These are phyloP conservation scores for Clonostachys rhizophaga DNA, from an alignment of 2,329 filamentous ascomycete species.

Conservation along the genomic window DNA sequence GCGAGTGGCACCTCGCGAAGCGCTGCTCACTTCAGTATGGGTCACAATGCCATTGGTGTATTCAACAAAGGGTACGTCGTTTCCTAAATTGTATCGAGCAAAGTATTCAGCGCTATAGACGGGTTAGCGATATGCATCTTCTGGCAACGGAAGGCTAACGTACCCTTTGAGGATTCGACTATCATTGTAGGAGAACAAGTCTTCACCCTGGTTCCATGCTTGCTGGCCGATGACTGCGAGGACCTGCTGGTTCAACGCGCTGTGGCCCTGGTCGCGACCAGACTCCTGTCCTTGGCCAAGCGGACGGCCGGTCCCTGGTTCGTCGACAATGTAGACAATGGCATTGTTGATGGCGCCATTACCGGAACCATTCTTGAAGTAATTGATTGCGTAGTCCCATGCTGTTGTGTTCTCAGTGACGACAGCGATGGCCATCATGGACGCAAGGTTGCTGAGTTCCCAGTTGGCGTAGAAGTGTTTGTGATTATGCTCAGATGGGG, in stretches of 20 bases:
- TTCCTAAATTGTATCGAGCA: slow-evolving; percentile 33
- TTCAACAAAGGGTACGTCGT: slow-evolving; percentile 32
- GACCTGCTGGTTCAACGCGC: slow-evolving; percentile 30
- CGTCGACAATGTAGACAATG: slow-evolving; percentile 19
- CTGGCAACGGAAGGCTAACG: background rate
- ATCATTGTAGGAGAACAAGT: slow-evolving; percentile 20
- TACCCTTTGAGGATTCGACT: slow-evolving; percentile 28
- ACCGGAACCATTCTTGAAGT: slow-evolving; percentile 29
- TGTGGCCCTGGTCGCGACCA: slow-evolving; percentile 35
- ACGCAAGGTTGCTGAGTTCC: slow-evolving; percentile 37
- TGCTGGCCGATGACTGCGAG: slow-evolving; percentile 32
- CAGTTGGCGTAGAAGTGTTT: slow-evolving; percentile 36
- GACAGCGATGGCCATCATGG: slow-evolving; percentile 32
- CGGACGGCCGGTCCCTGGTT: slow-evolving; percentile 16
- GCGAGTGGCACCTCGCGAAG: slow-evolving; percentile 21
- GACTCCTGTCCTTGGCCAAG: slow-evolving; percentile 10
- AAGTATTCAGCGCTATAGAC: slow-evolving; percentile 23
- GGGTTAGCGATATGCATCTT: too few species aligned
- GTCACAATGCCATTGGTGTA: slow-evolving; percentile 29
- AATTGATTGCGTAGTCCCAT: slow-evolving; percentile 27
- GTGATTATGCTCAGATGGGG: slow-evolving; percentile 16
- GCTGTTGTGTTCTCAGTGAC: slow-evolving; percentile 33
- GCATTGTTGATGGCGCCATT: slow-evolving; percentile 27
- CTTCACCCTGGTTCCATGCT: slow-evolving; percentile 33
- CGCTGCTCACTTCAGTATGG: slow-evolving; percentile 21